Evolutionary conservation across 257 asterid species (phyloP), one percentile per base, ranked within the genome.

Genomic region (Przewalskia tangutica): DNA sequence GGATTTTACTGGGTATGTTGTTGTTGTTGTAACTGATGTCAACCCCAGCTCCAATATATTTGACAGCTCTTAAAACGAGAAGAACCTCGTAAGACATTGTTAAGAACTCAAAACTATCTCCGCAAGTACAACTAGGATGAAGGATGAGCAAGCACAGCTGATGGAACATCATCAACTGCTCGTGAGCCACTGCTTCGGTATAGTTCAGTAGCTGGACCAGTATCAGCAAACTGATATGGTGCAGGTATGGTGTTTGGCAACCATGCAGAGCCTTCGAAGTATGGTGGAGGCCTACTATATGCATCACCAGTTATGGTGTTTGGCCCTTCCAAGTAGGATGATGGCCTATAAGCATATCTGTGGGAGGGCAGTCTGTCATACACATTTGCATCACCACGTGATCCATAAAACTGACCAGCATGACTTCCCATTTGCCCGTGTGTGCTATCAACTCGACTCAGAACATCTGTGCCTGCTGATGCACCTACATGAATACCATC

Each of bases 1-100:
- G 27, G 27, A 23, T 23, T 23, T 23, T 23, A 23, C 1, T 23
- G 27, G 27, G 27, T 23, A 23, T 23, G 27, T 23, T 23, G 27
- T 23, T 23, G 27, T 23, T 23, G 27, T 23, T 23, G 27, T 23
- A 23, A 23, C 27, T 23, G 27, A 0, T 23, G 27, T 23, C 27
- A 23, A 23, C 64, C 98, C 98, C 83, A 93, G 93, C 77, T 92
- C 97, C 93, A 93, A 82, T 66, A 91, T 90, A 64, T 87, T 86
- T 36, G 13, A 79, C 89, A 92, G 85, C 89, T 91, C 77, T 89
- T 92, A 85, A 92, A 85, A 68, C 77, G 85, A 85, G 88, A 89
- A 32, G 94, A 83, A 63, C 94, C 92, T 83, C 86, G 92, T 79
- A 92, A 88, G 27, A 96, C 95, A 87, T 92, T 89, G 53, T 86